Conservation (phyloP, 495 filamentous ascomycete genomes). For the Podospora australis region DNA sequence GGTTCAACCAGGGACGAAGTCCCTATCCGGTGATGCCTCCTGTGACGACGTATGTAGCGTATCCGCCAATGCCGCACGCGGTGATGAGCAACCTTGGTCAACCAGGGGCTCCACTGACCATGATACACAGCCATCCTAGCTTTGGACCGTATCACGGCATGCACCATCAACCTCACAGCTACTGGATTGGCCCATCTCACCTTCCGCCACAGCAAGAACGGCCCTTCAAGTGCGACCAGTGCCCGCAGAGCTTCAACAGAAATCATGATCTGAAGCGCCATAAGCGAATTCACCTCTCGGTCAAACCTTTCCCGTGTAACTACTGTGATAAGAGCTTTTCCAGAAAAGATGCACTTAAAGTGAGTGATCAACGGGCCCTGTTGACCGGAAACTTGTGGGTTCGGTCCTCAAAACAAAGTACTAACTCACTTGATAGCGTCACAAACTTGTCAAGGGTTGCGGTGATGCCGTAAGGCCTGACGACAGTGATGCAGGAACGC, state of each 20-base stretch:
- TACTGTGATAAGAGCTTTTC: conserved; percentile 97
- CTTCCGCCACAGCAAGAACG: conserved; percentile 52
- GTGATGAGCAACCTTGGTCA: conserved; percentile 74
- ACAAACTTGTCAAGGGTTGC: conserved; percentile 90
- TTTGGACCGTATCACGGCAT: conserved; percentile 23
- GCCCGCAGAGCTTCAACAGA: conserved; percentile 87
- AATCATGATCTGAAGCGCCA: conserved; percentile 97
- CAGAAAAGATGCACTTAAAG: conserved; percentile 94
- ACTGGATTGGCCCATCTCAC: too few relatives aligned
- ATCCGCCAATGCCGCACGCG: conserved; percentile 47
- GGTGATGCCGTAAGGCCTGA: conserved; percentile 41
- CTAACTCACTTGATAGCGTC: conserved; percentile 51
- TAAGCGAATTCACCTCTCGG: conserved; percentile 87
- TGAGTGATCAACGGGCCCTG: too few relatives aligned
- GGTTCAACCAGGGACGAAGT: too few relatives aligned
- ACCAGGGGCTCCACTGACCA: conserved; percentile 61
- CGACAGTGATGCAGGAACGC: too few relatives aligned
- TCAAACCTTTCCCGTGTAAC: conserved; percentile 90
- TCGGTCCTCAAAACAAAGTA: neutral
- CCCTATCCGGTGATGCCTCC: conserved; percentile 4
- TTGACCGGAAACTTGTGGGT: neutral
- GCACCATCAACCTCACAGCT: conserved; percentile 32
- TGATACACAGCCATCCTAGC: conserved; percentile 44
- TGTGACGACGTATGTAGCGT: conserved; percentile 11
- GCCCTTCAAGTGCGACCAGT: conserved; percentile 91